A percentile compares a stretch with the other conserved stretches of the same genome.
Conservation (phyloP, 2,329 filamentous ascomycete genomes). For the Trichoderma koningiopsis region DNA sequence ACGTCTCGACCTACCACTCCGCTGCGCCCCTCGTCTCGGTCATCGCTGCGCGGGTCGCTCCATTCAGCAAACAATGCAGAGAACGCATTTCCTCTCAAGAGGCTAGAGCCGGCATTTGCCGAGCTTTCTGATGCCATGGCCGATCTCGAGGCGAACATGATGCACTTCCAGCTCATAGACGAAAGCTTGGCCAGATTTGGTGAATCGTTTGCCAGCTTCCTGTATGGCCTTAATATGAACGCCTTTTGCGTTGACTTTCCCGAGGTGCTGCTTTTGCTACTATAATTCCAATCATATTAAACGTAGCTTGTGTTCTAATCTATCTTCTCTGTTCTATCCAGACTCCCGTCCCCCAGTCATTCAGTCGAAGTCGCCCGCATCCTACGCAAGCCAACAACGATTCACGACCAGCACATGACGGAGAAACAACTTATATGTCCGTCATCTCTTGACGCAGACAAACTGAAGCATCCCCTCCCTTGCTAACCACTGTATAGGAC, state of each 20-base stretch:
- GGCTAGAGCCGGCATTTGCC: conserved; percentile 86
- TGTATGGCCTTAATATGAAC: conserved; percentile 98
- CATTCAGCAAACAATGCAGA: conserved; percentile 44
- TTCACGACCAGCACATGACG: conserved; percentile 46
- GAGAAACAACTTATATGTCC: conserved; percentile 84
- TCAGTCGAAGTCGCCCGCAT: conserved; percentile 65
- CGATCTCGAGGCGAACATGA: conserved; percentile 94
- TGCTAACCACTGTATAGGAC: conserved; percentile 58
- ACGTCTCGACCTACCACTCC: conserved; percentile 86
- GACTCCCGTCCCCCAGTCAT: conserved; percentile 84
- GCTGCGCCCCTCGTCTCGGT: conserved; percentile 84
- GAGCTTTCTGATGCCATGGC: conserved; percentile 93
- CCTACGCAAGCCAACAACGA: conserved; percentile 42
- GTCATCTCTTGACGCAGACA: conserved; percentile 33
- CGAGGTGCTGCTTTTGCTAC: conserved; percentile 59
- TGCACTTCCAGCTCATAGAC: conserved; percentile 91
- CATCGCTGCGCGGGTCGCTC: conserved; percentile 81
- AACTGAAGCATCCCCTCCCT: background rate
- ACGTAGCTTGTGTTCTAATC: background rate
- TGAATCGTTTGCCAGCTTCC: conserved; percentile 92
- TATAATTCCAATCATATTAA: background rate
- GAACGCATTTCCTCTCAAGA: conserved; percentile 70
- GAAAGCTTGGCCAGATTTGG: conserved; percentile 91
- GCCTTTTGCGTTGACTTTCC: conserved; percentile 98
- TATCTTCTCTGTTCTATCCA: conserved; percentile 39